Evolutionary conservation across 441 rosid genomes (phyloP).

Genomic region (Jatropha multifida): DNA sequence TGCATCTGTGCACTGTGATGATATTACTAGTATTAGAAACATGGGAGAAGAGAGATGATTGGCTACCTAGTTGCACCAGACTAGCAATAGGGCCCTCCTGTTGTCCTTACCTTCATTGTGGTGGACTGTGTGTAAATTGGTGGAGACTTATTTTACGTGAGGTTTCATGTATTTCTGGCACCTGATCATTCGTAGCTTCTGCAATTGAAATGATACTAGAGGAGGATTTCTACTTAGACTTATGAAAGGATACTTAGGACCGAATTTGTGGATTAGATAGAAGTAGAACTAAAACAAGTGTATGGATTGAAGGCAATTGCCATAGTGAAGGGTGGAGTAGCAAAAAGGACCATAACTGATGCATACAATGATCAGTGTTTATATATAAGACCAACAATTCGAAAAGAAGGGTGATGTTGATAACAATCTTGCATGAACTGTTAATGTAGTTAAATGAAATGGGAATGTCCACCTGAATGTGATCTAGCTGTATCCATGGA

Average conservation of each 20-base stretch:
- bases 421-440: neutral
- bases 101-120: neutral
- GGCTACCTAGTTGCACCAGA: neutral
- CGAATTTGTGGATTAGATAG: neutral
- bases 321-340: neutral
- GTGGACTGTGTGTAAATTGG: neutral
- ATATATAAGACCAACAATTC: neutral
- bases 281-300: neutral
- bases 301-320: neutral
- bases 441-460: neutral
- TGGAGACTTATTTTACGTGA: neutral
- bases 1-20: neutral
- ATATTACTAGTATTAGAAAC: neutral
- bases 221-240: neutral
- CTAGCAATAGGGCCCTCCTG: neutral
- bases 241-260: neutral
- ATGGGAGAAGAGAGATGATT: slow-evolving; percentile 4
- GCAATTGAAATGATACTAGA: neutral
- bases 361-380: neutral
- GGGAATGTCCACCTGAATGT: neutral
- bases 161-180: neutral
- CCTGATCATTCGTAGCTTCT: neutral
- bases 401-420: neutral
- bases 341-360: neutral
- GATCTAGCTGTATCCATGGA: neutral